Evolutionary conservation across 169 alveolate genomes (phyloP).

Genomic region (Eimeria necatrix): DNA sequence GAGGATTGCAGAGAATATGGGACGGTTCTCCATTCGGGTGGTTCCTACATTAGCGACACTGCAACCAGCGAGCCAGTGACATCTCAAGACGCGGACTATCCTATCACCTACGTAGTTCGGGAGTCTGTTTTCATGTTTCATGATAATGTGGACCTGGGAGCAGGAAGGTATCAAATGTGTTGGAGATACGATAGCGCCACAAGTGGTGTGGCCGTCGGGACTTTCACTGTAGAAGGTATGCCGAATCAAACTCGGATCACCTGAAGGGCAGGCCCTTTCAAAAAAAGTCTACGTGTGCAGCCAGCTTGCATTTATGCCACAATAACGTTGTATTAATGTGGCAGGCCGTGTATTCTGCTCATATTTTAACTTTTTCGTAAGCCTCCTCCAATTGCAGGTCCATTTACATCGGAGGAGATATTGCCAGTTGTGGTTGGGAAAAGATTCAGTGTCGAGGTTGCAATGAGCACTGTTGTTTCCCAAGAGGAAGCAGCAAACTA

Average conservation of each 20-base stretch:
- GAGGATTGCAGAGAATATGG: constrained; percentile 49
- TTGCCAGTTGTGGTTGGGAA: constrained; percentile 45
- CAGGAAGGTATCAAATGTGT: constrained; percentile 24
- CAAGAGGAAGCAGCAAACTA: constrained; percentile 8
- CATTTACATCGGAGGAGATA: not conserved
- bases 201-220: constrained; percentile 32
- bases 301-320: too few species aligned
- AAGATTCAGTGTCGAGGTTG: not conserved
- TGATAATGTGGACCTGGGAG: constrained; percentile 31
- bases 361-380: not conserved
- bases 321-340: too few species aligned
- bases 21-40: constrained; percentile 35
- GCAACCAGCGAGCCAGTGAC: not conserved
- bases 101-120: constrained; percentile 36
- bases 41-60: constrained; percentile 53
- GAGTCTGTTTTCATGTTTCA: constrained; percentile 61
- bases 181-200: constrained; percentile 47
- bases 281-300: too few species aligned
- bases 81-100: constrained; percentile 22
- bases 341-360: too few species aligned
- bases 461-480: constrained; percentile 8
- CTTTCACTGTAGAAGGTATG: constrained; percentile 47
- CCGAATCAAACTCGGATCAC: too few species aligned
- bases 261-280: too few species aligned
- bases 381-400: constrained; percentile 34